Conservation (phyloP, 1,284 basidiomycete genomes). For the Leccinum pachyderme region DNA sequence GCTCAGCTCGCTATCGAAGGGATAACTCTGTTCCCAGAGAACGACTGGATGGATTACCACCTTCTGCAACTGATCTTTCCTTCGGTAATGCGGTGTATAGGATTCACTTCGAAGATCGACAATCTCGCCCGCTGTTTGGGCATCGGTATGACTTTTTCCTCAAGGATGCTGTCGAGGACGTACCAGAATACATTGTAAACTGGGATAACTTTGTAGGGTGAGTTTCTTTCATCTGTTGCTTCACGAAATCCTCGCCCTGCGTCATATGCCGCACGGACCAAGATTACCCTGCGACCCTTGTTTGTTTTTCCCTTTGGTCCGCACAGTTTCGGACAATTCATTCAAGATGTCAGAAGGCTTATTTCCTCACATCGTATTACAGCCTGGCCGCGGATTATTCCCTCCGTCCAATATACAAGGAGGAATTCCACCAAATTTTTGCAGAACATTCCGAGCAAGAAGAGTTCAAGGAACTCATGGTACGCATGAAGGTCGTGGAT, state of each 20-base stretch:
- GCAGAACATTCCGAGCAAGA: constrained; percentile 71
- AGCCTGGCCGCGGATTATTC: constrained; percentile 86
- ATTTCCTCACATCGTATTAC: constrained; percentile 15
- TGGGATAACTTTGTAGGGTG: constrained; percentile 92
- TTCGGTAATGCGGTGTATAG: constrained; percentile 93
- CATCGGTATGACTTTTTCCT: constrained; percentile 95
- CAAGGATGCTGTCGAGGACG: constrained; percentile 92
- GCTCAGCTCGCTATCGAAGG: constrained; percentile 7
- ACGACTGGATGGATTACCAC: constrained; percentile 65
- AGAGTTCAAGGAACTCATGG: constrained; percentile 77
- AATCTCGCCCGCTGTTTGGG: constrained; percentile 71
- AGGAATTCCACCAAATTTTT: constrained; percentile 88
- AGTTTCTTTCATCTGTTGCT: constrained; percentile 29
- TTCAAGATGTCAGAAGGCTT: background rate
- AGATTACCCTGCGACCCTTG: background rate
- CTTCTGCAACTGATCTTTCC: constrained; percentile 57
- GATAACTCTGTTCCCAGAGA: constrained; percentile 44
- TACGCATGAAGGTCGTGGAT: constrained; percentile 88
- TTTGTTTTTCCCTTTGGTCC: background rate
- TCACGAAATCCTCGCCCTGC: background rate
- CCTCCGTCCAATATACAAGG: constrained; percentile 74
- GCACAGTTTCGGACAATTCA: background rate
- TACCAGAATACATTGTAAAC: constrained; percentile 94
- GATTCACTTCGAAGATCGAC: constrained; percentile 78
- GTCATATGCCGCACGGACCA: background rate